phyloP scores from a whole-genome alignment of 129 eudicot species.

The Ambrosia artemisiifolia region DNA sequence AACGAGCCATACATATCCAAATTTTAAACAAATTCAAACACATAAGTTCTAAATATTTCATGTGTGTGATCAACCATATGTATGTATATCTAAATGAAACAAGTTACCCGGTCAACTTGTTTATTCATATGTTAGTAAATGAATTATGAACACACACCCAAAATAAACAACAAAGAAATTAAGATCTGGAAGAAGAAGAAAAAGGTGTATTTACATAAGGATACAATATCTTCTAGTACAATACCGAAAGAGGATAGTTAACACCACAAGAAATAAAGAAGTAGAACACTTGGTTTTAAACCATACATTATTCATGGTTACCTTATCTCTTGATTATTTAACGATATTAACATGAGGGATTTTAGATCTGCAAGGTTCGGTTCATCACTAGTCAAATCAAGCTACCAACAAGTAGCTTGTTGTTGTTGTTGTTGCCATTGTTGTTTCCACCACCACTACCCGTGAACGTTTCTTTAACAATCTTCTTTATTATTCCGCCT shows the following conservation, averaged over 20 bases:
- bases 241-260: neutral
- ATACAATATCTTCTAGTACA: neutral
- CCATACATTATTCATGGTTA: neutral
- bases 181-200: neutral
- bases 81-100: no score
- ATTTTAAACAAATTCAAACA: no score
- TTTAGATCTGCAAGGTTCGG: neutral
- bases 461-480: conserved; percentile 12
- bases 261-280: neutral
- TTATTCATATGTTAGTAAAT: no score
- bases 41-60: no score
- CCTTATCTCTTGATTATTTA: neutral
- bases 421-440: neutral
- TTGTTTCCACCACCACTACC: conserved; percentile 2
- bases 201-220: neutral
- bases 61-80: no score
- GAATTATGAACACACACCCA: no score
- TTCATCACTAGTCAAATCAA: neutral
- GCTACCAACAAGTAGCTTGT: neutral
- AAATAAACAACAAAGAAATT: neutral
- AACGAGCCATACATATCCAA: no score
- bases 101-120: no score
- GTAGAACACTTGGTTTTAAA: neutral
- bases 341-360: neutral
- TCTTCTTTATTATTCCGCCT: conserved; percentile 20